phyloP scores from a whole-genome alignment of 345 rosid genomes.

The Populus deltoides region DNA sequence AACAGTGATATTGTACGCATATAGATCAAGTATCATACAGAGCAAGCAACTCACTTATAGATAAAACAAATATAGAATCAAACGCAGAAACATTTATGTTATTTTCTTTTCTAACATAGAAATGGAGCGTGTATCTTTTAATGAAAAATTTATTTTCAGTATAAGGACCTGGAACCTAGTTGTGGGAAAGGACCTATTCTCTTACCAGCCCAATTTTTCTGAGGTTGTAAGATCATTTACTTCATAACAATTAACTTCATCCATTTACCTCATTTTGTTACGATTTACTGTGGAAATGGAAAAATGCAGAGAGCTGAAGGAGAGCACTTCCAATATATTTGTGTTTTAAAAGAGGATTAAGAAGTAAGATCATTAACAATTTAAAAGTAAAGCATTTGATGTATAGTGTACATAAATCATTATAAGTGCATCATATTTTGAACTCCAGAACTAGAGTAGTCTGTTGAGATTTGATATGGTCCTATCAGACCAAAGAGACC shows the following conservation, averaged over 20 bases:
- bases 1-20: neutral
- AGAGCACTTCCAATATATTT: neutral
- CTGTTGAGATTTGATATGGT: neutral
- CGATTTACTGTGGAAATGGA: neutral
- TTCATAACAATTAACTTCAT: neutral
- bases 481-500: neutral
- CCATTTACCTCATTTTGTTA: neutral
- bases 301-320: neutral
- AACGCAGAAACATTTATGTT: no score
- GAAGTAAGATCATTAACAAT: neutral
- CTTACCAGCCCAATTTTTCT: neutral
- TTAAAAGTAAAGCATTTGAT: neutral
- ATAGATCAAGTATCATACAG: neutral
- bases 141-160: neutral
- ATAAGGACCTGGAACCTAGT: neutral
- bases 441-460: neutral
- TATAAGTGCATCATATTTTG: neutral
- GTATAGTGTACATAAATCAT: neutral
- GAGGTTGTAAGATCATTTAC: neutral
- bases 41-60: neutral
- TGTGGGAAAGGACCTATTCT: neutral
- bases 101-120: neutral
- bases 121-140: neutral
- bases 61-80: no score
- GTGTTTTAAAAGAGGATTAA: neutral